These are phyloP conservation scores for Amorphotheca resinae DNA, from an alignment of 495 filamentous ascomycete genomes.

Conservation along the genomic window DNA sequence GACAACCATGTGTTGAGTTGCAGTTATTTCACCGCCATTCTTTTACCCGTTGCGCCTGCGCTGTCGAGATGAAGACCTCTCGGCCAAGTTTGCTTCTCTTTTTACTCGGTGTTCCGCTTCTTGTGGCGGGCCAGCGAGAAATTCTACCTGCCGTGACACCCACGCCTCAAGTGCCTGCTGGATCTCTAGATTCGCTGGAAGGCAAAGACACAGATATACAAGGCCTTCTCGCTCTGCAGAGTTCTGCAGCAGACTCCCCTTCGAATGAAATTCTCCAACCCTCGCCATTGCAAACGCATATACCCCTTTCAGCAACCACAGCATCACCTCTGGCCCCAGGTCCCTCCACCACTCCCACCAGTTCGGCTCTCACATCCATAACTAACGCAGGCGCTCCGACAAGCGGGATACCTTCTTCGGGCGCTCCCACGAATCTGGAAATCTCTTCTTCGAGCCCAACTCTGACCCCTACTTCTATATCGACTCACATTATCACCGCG, in stretches of 20 bases:
- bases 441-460: not conserved
- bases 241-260: too few species aligned
- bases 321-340: too few species aligned
- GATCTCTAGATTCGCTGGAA: too few species aligned
- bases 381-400: not conserved
- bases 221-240: too few species aligned
- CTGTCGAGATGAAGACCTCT: conserved; percentile 14
- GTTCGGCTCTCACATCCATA: not conserved
- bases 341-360: not conserved
- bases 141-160: not conserved
- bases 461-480: not conserved
- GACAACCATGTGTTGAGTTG: conserved; percentile 16
- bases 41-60: not conserved
- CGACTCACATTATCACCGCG: too few species aligned
- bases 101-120: conserved; percentile 2
- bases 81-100: conserved; percentile 1
- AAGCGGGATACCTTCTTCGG: too few species aligned
- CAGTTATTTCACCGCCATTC: conserved; percentile 4
- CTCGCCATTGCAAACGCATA: too few species aligned
- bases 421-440: too few species aligned
- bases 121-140: not conserved
- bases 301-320: too few species aligned
- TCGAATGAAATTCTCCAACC: too few species aligned
- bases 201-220: too few species aligned
- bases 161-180: too few species aligned